These are phyloP conservation scores for Hysterium pulicare DNA, from an alignment of 2,329 filamentous ascomycete species.

Conservation along the genomic window DNA sequence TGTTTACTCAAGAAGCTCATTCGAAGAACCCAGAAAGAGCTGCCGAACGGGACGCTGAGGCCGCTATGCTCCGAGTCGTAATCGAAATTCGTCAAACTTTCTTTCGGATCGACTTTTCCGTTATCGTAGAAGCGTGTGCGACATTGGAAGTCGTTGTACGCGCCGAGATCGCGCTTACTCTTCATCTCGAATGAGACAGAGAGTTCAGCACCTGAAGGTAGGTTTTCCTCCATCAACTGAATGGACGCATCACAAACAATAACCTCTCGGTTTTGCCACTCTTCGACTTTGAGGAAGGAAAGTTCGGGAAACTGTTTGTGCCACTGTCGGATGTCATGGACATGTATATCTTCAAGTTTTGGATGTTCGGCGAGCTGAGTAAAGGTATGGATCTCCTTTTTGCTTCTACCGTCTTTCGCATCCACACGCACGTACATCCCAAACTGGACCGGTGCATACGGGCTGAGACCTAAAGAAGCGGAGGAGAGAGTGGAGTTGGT, in stretches of 20 bases:
- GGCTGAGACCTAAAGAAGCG: too few relatives aligned
- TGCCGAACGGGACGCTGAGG: constrained; percentile 38
- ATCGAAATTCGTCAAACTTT: constrained; percentile 21
- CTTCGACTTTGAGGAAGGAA: constrained; percentile 21
- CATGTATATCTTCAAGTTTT: constrained; percentile 25
- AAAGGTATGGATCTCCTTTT: constrained; percentile 35
- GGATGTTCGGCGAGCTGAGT: constrained; percentile 31
- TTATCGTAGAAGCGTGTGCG: constrained; percentile 34
- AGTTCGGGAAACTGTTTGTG: constrained; percentile 31
- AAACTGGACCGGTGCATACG: constrained; percentile 27
- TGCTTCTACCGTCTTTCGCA: constrained; percentile 26
- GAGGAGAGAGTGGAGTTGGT: constrained; percentile 7
- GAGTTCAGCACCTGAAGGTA: constrained; percentile 29
- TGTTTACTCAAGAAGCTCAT: constrained; percentile 27
- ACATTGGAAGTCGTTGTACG: constrained; percentile 28
- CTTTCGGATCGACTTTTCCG: constrained; percentile 18
- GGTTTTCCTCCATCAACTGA: constrained; percentile 38
- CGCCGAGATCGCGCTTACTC: constrained; percentile 29
- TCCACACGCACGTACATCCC: constrained; percentile 43
- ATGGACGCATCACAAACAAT: constrained; percentile 42
- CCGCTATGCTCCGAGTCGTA: constrained; percentile 21
- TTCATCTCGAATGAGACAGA: constrained; percentile 31
- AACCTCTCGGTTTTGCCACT: constrained; percentile 28
- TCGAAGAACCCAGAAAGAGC: constrained; percentile 42
- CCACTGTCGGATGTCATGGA: constrained; percentile 32